These are phyloP conservation scores for Talaromyces sp. DNA, from an alignment of 2,329 filamentous ascomycete genomes.

Conservation along the genomic window DNA sequence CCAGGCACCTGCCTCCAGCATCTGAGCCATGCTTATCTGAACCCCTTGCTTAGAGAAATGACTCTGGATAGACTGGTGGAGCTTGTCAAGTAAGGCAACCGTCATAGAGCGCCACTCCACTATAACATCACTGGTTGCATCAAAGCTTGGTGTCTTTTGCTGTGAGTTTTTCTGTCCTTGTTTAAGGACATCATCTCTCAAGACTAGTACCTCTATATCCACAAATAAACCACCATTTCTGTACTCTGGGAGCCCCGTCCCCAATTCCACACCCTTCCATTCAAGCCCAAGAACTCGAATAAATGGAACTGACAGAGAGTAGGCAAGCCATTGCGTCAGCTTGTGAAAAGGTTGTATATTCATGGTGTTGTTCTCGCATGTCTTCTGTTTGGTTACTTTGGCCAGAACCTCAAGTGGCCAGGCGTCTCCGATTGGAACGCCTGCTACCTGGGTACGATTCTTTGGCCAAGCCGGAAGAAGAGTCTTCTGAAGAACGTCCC, in stretches of 20 bases:
- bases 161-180: constrained; percentile 52
- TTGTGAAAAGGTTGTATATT: constrained; percentile 60
- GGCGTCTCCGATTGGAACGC: constrained; percentile 53
- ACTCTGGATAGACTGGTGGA: constrained; percentile 55
- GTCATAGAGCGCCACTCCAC: constrained; percentile 69
- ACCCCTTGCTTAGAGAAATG: constrained; percentile 39
- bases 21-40: constrained; percentile 52
- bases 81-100: constrained; percentile 60
- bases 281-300: constrained; percentile 55
- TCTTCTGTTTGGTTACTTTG: neutral
- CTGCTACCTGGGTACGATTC: constrained; percentile 46
- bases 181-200: constrained; percentile 52
- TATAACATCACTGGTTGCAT: constrained; percentile 62
- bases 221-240: constrained; percentile 72
- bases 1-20: constrained; percentile 59
- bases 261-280: constrained; percentile 57
- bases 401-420: constrained; percentile 47
- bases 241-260: constrained; percentile 72
- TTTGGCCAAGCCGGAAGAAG: constrained; percentile 56
- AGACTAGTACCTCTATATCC: constrained; percentile 57
- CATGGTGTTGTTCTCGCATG: constrained; percentile 14
- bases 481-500: constrained; percentile 48
- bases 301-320: constrained; percentile 71
- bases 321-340: constrained; percentile 73
- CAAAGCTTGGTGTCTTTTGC: constrained; percentile 51